phyloP scores from a whole-genome alignment of 2,329 filamentous ascomycete species.

The Colletotrichum sp. region DNA sequence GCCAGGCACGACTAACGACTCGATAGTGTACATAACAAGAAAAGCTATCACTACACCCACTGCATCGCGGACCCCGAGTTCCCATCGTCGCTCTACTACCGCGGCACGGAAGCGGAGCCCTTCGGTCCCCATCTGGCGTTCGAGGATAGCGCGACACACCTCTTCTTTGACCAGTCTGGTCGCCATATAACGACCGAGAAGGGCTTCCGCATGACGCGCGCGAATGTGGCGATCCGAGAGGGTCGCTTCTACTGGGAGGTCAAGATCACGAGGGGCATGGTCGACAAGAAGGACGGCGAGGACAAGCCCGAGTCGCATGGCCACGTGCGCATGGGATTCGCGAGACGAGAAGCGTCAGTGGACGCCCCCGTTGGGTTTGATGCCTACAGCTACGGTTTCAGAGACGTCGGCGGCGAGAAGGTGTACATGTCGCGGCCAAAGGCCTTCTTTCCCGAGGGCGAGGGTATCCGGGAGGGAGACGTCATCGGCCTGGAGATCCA shows the following conservation, averaged over 20 bases:
- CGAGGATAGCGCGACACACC: slow-evolving; percentile 86
- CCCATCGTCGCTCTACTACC: slow-evolving; percentile 86
- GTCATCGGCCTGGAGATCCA: slow-evolving; percentile 94
- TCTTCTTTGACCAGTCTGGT: slow-evolving; percentile 80
- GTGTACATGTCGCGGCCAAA: slow-evolving; percentile 94
- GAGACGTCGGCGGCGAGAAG: slow-evolving; percentile 88
- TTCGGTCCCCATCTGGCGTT: slow-evolving; percentile 87
- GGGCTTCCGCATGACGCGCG: slow-evolving; percentile 88
- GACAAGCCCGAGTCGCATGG: slow-evolving; percentile 54
- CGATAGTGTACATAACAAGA: slow-evolving; percentile 65
- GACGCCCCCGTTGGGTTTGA: slow-evolving; percentile 88
- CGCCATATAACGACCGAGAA: slow-evolving; percentile 87
- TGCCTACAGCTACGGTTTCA: slow-evolving; percentile 91
- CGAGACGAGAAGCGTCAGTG: slow-evolving; percentile 78
- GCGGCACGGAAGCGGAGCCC: slow-evolving; percentile 85
- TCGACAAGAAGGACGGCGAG: slow-evolving; percentile 44
- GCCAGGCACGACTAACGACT: not conserved
- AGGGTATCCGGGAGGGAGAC: slow-evolving; percentile 86
- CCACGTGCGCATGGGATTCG: slow-evolving; percentile 87
- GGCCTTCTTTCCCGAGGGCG: slow-evolving; percentile 80
- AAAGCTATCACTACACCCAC: slow-evolving; percentile 85
- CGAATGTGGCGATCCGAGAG: slow-evolving; percentile 88
- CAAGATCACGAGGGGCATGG: slow-evolving; percentile 81
- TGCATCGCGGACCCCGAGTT: slow-evolving; percentile 91
- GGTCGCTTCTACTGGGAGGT: slow-evolving; percentile 95